phyloP scores from a whole-genome alignment of 2,329 filamentous ascomycete species.

The Ceratocystis cacaofunesta region DNA sequence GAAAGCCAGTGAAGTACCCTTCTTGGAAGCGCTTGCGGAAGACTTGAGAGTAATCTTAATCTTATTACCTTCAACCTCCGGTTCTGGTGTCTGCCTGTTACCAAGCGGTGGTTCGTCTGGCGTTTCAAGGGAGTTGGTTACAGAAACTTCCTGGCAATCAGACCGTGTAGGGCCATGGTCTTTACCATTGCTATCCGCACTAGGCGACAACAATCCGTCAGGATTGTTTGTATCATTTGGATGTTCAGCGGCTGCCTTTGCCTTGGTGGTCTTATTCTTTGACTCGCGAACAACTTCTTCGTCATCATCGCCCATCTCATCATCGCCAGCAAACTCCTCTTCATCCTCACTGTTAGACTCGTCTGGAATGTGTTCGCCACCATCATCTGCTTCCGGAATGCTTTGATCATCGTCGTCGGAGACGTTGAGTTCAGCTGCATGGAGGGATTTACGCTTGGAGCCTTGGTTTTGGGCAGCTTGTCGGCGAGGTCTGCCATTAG shows the following conservation, averaged over 20 bases:
- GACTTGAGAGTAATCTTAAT: conserved; percentile 17
- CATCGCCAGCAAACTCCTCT: conserved; percentile 43
- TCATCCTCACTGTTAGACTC: conserved; percentile 40
- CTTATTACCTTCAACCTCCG: conserved; percentile 3
- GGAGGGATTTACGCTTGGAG: conserved; percentile 28
- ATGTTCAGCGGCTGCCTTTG: conserved; percentile 47
- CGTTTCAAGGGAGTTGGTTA: conserved; percentile 9
- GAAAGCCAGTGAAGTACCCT: conserved; percentile 39
- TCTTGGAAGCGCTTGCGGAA: conserved; percentile 20
- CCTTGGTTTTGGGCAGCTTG: conserved; percentile 36
- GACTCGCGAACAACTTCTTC: conserved; percentile 27
- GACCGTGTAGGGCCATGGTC: not conserved
- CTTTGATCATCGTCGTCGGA: conserved; percentile 41
- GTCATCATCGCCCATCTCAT: conserved; percentile 40
- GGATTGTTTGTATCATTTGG: conserved; percentile 19
- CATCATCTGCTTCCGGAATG: conserved; percentile 61
- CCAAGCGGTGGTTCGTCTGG: conserved; percentile 14
- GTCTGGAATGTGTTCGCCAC: conserved; percentile 49
- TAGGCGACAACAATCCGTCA: conserved; percentile 14
- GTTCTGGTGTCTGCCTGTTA: conserved; percentile 8
- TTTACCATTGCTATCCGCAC: conserved; percentile 8
- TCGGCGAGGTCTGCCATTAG: conserved; percentile 35
- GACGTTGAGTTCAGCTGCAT: conserved; percentile 9
- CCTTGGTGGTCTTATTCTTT: not conserved
- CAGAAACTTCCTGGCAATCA: conserved; percentile 10